Evolutionary conservation across 2,329 filamentous ascomycete genomes (phyloP).

Genomic region (Colletotrichum chrysophilum): DNA sequence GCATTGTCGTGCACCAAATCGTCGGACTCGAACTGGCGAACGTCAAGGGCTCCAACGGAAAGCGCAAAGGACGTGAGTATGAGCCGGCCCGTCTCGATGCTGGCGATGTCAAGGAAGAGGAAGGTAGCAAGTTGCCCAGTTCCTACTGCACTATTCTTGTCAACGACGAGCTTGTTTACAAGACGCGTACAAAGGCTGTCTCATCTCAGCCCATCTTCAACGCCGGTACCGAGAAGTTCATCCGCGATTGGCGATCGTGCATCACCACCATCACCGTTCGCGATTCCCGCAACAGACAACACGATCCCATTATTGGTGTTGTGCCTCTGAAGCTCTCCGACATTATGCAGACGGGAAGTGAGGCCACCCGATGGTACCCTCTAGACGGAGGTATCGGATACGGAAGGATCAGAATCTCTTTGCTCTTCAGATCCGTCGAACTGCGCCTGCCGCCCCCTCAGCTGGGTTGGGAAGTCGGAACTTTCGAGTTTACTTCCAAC

Average conservation of each 20-base stretch:
- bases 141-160: constrained; percentile 92
- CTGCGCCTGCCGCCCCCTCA: constrained; percentile 83
- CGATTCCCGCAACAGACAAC: constrained; percentile 86
- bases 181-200: constrained; percentile 92
- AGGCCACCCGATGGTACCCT: constrained; percentile 93
- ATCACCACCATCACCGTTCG: constrained; percentile 89
- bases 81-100: constrained; percentile 83
- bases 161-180: constrained; percentile 90
- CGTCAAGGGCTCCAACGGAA: constrained; percentile 83
- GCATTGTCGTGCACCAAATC: constrained; percentile 89
- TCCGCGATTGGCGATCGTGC: constrained; percentile 89
- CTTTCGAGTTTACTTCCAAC: constrained; percentile 84
- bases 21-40: constrained; percentile 94
- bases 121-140: constrained; percentile 79
- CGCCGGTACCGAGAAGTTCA: constrained; percentile 89
- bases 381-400: constrained; percentile 93
- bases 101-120: constrained; percentile 87
- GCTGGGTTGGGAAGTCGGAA: constrained; percentile 94
- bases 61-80: constrained; percentile 83
- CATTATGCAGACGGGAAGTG: constrained; percentile 84
- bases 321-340: constrained; percentile 88
- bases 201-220: constrained; percentile 97
- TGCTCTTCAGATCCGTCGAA: constrained; percentile 90
- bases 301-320: constrained; percentile 93
- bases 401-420: constrained; percentile 84